Evolutionary conservation across 176 grass and related monocot species (phyloP).

Genomic region (Oryza coarctata): DNA sequence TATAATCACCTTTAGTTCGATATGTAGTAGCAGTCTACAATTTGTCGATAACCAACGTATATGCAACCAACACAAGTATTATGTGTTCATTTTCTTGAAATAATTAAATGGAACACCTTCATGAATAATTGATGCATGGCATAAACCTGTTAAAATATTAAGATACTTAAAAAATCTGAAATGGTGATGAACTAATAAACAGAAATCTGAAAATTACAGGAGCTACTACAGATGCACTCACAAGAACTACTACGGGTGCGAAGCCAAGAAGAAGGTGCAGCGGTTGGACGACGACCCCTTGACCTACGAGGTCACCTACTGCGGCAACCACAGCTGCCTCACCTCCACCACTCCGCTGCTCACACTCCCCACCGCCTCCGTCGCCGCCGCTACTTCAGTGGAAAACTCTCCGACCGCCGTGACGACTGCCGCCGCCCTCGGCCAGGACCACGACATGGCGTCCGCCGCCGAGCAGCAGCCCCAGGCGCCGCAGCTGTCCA

Average conservation of each 20-base stretch:
- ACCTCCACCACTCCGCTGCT: conserved; percentile 72
- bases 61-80: neutral
- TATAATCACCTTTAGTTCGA: neutral
- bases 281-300: conserved; percentile 70
- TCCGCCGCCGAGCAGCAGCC: conserved; percentile 9
- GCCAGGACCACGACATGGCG: conserved; percentile 11
- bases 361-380: conserved; percentile 21
- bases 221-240: conserved; percentile 94
- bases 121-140: neutral
- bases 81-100: neutral
- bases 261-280: conserved; percentile 91
- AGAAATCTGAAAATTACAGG: conserved; percentile 29
- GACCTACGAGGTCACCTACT: conserved; percentile 76
- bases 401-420: neutral
- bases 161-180: neutral
- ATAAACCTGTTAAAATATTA: neutral
- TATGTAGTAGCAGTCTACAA: too few species aligned
- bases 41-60: too few species aligned
- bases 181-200: neutral
- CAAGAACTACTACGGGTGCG: conserved; percentile 87
- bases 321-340: conserved; percentile 72
- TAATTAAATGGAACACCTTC: neutral
- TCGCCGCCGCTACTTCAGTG: neutral
- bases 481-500: conserved; percentile 20
- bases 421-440: neutral